Base-by-base conservation (phyloP, 352 stramenopile species). In the Phytophthora megakarya region DNA sequence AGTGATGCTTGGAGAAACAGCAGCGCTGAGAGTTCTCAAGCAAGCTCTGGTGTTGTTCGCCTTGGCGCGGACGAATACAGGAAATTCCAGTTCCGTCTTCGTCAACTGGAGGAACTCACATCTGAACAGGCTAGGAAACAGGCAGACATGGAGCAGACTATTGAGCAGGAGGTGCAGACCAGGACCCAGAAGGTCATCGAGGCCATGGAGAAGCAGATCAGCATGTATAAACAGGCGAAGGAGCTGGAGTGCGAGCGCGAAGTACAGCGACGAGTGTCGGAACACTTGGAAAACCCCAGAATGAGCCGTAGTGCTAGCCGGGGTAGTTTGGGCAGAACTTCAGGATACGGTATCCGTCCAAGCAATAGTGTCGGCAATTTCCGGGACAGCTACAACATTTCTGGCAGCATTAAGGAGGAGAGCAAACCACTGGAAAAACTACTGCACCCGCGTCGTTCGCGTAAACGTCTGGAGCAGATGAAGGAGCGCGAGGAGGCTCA, bases 161-260 rank as follows among this genome's bases (percentile, higher is more conserved):
- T 95, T 56, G 83, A 95, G 61, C 72, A 70, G 48, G 81, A 95
- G 50, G 86, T 95, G 45, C 65, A 81, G 49, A 30, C 46, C 12
- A 79, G 84, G 38, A 93, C 83, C 13, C 72, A 75, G 21, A 87
- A 90, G 43, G 77, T 91, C 11, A 63, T 90, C 0, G 80, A 88
- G 42, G 74, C 81, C 33, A 92, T 92, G 77, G 80, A 95, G 60
- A 88, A 90, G 68, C 90, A 92, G 67, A 88, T 95, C 55, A 80
- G 73, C 40, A 91, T 92, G 78, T 93, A 93, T 67, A 90, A 89
- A 63, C 84, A 92, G 63, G 84, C 80, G 9, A 93, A 92, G 60
- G 86, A 93, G 54, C 65, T 90, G 35, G 86, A 93, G 43, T 75
- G 73, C 53, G 86, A 95, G 70, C 78, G 81, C 7, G 86, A 93